Percentiles rank a stretch among this genome's conserved stretches.
Conservation (phyloP, 2,329 filamentous ascomycete genomes). For the Pestalotiopsis sp. region DNA sequence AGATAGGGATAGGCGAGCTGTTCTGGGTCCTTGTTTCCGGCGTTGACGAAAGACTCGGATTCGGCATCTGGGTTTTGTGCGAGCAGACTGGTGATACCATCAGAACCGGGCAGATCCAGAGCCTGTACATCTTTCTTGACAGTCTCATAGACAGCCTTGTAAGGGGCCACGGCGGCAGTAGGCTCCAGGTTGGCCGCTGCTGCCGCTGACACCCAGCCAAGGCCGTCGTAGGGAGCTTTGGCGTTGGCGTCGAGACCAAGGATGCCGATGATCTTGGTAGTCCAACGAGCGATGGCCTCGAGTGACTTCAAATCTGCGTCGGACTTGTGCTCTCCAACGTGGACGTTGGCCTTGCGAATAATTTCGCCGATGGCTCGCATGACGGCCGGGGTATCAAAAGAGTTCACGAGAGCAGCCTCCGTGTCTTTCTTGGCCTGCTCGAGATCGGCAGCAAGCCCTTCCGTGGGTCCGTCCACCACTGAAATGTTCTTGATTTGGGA, state of each 20-base stretch:
- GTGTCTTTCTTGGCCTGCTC: slow-evolving; percentile 59
- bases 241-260: slow-evolving; percentile 76
- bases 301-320: slow-evolving; percentile 48
- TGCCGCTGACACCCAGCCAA: slow-evolving; percentile 54
- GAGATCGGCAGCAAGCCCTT: slow-evolving; percentile 41
- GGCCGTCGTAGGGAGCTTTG: slow-evolving; percentile 54
- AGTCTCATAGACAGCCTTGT: slow-evolving; percentile 44
- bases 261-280: slow-evolving; percentile 82
- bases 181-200: slow-evolving; percentile 44
- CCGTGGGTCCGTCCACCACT: slow-evolving; percentile 32
- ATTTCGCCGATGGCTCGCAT: slow-evolving; percentile 80
- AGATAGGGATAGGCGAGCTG: slow-evolving; percentile 58
- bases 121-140: slow-evolving; percentile 48
- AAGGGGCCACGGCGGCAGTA: slow-evolving; percentile 48
- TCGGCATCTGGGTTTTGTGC: slow-evolving; percentile 46
- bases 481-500: slow-evolving; percentile 39
- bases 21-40: slow-evolving; percentile 53
- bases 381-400: slow-evolving; percentile 81
- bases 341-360: slow-evolving; percentile 75
- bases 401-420: slow-evolving; percentile 70
- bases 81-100: slow-evolving; percentile 45
- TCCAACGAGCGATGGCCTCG: slow-evolving; percentile 69
- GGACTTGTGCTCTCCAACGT: slow-evolving; percentile 50
- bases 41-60: slow-evolving; percentile 45
- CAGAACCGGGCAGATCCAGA: slow-evolving; percentile 50